Evolutionary conservation across 163 green algal species (phyloP), one percentile per base, ranked within the genome.

Genomic region (Scenedesmus sp.): DNA sequence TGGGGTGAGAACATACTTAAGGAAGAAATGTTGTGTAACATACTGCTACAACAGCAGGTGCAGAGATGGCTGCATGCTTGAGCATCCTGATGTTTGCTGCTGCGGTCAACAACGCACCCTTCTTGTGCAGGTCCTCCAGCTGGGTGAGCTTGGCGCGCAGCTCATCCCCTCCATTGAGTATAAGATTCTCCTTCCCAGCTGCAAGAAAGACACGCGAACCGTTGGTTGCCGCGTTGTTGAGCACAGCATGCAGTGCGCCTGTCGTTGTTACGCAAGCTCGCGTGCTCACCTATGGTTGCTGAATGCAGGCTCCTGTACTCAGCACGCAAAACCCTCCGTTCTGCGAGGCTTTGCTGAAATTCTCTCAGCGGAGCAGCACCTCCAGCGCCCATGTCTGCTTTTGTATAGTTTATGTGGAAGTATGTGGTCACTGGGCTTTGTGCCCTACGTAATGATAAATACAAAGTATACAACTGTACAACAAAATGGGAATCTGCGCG

Each of bases 141-240:
- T 93, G 84, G 8, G 23, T 62, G 20, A 90, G 84, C 84, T 84
- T 66, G 6, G 26, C 84, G 66, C 83, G 84, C 56, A 87, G 82
- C 3, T 76, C 60, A 34, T 56, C 15, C 18, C 73, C 84, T 20
- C 73, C 90, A 82, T 64, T 82, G 23, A 56, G n/a, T 18, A 59
- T 55, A 4, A 92, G 16, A n/a, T 93, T 89, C 46, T 93, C 90
- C 54, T 90, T 92, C 18, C 89, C 89, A 57, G 81, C 89, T 92
- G 89, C 89, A 83, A 26, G 66, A n/a, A 23, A 82, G 7, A 54
- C 54, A 34, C 34, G 57, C n/a, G n/a, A 23, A 34, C 52, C 76
- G 7, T 64, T 64, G 57, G 1, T 26, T 46, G 79, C 18, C 34
- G 54, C n/a, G 70, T 86, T 85, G 70, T 86, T 76, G 76, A 55